phyloP scores from a whole-genome alignment of 2,329 filamentous ascomycete genomes.

The Berkeleyomyces rouxiae region DNA sequence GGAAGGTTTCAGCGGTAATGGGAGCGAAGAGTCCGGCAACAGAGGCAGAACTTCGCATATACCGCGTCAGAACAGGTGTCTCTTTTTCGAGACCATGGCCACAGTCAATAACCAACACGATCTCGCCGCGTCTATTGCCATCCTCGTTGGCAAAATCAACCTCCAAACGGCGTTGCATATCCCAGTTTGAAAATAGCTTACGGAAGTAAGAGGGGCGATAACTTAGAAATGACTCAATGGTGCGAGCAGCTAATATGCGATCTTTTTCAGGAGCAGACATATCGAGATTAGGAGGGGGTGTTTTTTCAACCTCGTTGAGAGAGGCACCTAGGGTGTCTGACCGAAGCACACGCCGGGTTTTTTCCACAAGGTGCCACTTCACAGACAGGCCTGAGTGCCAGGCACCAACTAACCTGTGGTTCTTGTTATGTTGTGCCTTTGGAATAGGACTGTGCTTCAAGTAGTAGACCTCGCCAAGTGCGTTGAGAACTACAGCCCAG shows the following conservation, averaged over 20 bases:
- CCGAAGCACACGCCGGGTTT: conserved; percentile 54
- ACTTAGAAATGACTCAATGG: conserved; percentile 61
- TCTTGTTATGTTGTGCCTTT: conserved; percentile 30
- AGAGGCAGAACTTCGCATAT: conserved; percentile 21
- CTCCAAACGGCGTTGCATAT: conserved; percentile 72
- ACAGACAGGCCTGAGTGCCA: conserved; percentile 68
- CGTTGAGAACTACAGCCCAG: conserved; percentile 90
- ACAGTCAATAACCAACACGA: conserved; percentile 55
- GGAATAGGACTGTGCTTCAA: conserved; percentile 53
- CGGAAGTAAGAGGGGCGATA: conserved; percentile 65
- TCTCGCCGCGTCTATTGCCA: conserved; percentile 58
- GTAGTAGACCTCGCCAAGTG: conserved; percentile 81
- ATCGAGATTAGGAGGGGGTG: conserved; percentile 1
- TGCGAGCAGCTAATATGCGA: conserved; percentile 56
- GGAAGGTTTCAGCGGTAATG: not conserved
- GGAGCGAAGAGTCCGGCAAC: not conserved
- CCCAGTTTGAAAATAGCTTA: conserved; percentile 67
- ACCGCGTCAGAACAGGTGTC: conserved; percentile 27
- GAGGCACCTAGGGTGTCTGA: conserved; percentile 58
- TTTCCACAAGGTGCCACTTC: conserved; percentile 66
- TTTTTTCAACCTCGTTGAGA: conserved; percentile 30
- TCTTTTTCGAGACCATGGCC: conserved; percentile 44
- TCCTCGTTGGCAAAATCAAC: conserved; percentile 82
- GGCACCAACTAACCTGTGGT: conserved; percentile 45
- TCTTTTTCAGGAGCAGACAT: conserved; percentile 41